phyloP scores from a whole-genome alignment of 2,329 filamentous ascomycete genomes.

The Hymenoscyphus linearis region DNA sequence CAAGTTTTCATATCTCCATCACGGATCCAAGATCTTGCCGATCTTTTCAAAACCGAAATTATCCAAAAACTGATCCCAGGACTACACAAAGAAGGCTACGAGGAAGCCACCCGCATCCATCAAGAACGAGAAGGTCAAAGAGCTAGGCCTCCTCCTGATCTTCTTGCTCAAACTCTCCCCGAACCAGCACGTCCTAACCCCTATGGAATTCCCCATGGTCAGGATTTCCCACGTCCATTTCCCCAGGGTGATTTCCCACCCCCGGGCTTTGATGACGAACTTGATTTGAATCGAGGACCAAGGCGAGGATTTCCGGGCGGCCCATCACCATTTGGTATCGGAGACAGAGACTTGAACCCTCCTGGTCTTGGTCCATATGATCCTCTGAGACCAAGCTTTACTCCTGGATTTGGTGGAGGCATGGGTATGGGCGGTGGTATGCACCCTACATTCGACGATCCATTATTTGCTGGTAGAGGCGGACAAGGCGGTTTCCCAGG shows the following conservation, averaged over 20 bases:
- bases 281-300: conserved; percentile 66
- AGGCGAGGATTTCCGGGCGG: conserved; percentile 43
- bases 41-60: conserved; percentile 69
- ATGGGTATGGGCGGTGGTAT: conserved; percentile 68
- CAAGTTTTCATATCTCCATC: conserved; percentile 69
- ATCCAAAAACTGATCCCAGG: conserved; percentile 79
- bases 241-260: conserved; percentile 74
- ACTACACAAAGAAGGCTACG: conserved; percentile 72
- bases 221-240: conserved; percentile 54
- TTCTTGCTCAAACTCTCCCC: conserved; percentile 45
- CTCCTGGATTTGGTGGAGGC: conserved; percentile 50
- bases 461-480: conserved; percentile 63
- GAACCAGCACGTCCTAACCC: conserved; percentile 63
- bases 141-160: conserved; percentile 36
- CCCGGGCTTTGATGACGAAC: conserved; percentile 89
- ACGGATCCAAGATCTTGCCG: conserved; percentile 64
- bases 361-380: conserved; percentile 80
- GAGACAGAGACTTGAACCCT: conserved; percentile 83
- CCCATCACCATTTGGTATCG: conserved; percentile 62
- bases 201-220: conserved; percentile 60
- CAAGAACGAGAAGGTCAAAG: conserved; percentile 38
- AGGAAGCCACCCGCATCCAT: conserved; percentile 43
- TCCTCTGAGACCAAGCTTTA: conserved; percentile 65
- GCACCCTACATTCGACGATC: conserved; percentile 94
- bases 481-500: conserved; percentile 42